These are phyloP conservation scores for Monosporozyma yasuniensis DNA, from an alignment of 805 yeast species.

Conservation along the genomic window DNA sequence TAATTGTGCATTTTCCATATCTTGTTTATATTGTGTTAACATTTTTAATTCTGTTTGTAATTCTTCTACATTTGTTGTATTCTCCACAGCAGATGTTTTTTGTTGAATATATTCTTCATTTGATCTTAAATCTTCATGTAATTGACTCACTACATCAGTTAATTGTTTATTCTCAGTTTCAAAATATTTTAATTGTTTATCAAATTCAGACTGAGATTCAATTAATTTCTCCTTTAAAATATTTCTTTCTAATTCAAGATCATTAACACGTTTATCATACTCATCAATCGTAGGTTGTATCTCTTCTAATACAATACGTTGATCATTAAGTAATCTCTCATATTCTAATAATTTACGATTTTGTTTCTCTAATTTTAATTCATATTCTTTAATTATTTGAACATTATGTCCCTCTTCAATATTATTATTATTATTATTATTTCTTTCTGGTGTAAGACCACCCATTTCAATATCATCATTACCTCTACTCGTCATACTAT, in stretches of 20 bases:
- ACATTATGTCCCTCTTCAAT: neutral
- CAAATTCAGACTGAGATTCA: conserved; percentile 19
- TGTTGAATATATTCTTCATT: conserved; percentile 13
- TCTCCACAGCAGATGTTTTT: neutral
- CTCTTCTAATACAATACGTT: conserved; percentile 25
- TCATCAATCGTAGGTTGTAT: conserved; percentile 26
- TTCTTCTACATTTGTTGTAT: neutral
- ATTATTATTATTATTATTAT: neutral
- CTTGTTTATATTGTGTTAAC: conserved; percentile 9
- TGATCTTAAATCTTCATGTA: conserved; percentile 28
- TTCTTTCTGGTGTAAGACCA: neutral
- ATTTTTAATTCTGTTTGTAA: conserved; percentile 9
- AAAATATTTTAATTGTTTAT: conserved; percentile 21
- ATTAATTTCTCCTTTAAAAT: conserved; percentile 18
- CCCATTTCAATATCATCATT: conserved; percentile 3
- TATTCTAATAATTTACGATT: conserved; percentile 18
- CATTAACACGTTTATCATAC: conserved; percentile 28
- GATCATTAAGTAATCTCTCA: conserved; percentile 26
- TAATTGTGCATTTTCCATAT: conserved; percentile 9
- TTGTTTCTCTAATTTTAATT: conserved; percentile 13
- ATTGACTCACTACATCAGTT: conserved; percentile 25
- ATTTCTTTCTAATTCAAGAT: conserved; percentile 20
- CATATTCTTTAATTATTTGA: neutral
- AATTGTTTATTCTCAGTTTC: conserved; percentile 27
- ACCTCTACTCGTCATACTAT: neutral